A percentile compares a stretch with the other conserved stretches of the same genome.
phyloP scores from a whole-genome alignment of 2,329 filamentous ascomycete species.

The Penicillium sp. region DNA sequence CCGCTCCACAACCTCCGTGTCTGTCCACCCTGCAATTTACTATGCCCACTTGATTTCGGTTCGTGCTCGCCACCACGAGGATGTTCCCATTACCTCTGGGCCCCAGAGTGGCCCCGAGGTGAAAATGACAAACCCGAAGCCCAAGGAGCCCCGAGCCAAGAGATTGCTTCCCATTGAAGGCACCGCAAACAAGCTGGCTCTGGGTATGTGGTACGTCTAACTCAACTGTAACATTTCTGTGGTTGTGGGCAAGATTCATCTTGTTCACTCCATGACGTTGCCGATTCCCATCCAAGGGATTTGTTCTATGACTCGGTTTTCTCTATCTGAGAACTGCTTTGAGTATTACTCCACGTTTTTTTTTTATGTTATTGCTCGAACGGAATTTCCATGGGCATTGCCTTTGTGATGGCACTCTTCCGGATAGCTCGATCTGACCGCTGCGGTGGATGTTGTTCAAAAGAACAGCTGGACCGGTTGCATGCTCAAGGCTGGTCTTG shows the following conservation, averaged over 20 bases:
- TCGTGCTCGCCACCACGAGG: conserved; percentile 75
- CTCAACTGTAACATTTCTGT: neutral
- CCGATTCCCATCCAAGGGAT: neutral
- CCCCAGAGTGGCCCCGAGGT: conserved; percentile 42
- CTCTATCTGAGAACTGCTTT: neutral
- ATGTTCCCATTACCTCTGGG: conserved; percentile 42
- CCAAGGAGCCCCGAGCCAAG: conserved; percentile 32
- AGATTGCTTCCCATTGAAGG: conserved; percentile 38
- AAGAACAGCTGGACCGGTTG: neutral
- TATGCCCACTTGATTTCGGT: conserved; percentile 89
- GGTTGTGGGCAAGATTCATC: neutral
- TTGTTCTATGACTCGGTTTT: neutral
- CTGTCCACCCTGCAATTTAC: conserved; percentile 78
- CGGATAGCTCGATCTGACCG: neutral
- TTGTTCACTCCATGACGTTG: neutral
- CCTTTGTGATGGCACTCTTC: neutral
- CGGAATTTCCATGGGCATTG: neutral
- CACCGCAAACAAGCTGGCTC: conserved; percentile 30
- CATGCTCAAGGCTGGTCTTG: neutral
- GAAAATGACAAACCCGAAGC: conserved; percentile 34
- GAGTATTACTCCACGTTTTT: neutral
- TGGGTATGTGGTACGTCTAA: conserved; percentile 46
- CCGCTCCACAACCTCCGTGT: conserved; percentile 88
- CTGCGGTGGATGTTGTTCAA: neutral
- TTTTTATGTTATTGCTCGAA: neutral